Evolutionary conservation across 805 yeast genomes (phyloP).

Genomic region (Peterozyma xylosa): DNA sequence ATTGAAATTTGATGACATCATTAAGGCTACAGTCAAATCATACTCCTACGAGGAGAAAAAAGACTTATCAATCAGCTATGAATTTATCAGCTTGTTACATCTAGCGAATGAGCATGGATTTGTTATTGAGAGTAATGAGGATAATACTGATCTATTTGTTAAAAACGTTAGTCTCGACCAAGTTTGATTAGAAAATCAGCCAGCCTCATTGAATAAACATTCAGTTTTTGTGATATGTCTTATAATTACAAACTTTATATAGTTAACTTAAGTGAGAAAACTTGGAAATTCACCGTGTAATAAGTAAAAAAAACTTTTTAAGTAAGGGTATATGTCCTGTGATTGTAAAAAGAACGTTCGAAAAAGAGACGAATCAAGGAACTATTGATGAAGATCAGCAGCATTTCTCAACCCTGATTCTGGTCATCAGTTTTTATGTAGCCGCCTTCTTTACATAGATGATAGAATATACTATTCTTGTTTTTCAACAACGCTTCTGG

Average conservation of each 20-base stretch:
- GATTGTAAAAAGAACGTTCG: too few relatives aligned
- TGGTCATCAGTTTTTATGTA: conserved; percentile 9
- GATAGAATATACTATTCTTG: conserved; percentile 64
- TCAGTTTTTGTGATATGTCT: too few relatives aligned
- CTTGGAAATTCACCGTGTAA: too few relatives aligned
- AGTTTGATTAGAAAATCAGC: too few relatives aligned
- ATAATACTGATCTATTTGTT: conserved; percentile 4
- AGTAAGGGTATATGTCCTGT: too few relatives aligned
- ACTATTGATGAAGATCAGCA: too few relatives aligned
- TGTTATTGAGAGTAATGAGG: conserved; percentile 38
- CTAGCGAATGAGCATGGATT: conserved; percentile 83
- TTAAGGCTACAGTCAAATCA: conserved; percentile 22
- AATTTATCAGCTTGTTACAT: conserved; percentile 77
- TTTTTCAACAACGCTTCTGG: conserved; percentile 62
- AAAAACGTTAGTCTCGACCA: background rate
- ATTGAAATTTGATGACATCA: conserved; percentile 14
- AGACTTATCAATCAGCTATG: conserved; percentile 78
- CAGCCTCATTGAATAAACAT: too few relatives aligned
- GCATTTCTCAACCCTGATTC: too few relatives aligned
- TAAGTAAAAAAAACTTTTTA: too few relatives aligned
- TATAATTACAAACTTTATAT: too few relatives aligned
- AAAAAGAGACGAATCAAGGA: too few relatives aligned
- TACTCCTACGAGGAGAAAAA: conserved; percentile 50
- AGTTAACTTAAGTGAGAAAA: too few relatives aligned
- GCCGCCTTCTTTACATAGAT: conserved; percentile 80